Evolutionary conservation across 805 yeast genomes (phyloP).

Genomic region (Clavispora asparagi): DNA sequence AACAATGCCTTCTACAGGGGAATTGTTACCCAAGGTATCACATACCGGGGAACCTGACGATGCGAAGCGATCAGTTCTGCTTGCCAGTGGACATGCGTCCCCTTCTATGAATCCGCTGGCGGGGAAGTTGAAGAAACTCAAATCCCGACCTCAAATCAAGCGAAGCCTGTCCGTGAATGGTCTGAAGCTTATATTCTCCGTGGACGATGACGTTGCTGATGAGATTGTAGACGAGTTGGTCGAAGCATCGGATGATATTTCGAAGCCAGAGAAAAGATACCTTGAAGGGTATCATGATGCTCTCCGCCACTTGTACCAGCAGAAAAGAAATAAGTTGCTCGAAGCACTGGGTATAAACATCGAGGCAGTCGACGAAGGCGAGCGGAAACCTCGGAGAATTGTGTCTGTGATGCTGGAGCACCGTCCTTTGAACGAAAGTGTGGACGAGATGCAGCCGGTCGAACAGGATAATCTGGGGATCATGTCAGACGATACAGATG

Average conservation of each 20-base stretch:
- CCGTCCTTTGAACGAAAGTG: not conserved
- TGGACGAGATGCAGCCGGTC: not conserved
- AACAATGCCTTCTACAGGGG: not conserved
- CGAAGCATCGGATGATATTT: constrained; percentile 33
- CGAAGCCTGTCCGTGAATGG: constrained; percentile 17
- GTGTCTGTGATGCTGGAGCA: not conserved
- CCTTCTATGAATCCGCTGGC: constrained; percentile 8
- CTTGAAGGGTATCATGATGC: constrained; percentile 75
- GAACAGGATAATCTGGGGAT: constrained; percentile 3
- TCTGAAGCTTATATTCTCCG: constrained; percentile 53
- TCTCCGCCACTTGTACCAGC: constrained; percentile 35
- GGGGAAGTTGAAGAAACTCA: constrained; percentile 13
- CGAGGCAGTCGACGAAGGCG: not conserved
- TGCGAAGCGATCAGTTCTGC: not conserved
- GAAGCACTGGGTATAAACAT: constrained; percentile 1
- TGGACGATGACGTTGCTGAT: constrained; percentile 78
- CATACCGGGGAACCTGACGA: not conserved
- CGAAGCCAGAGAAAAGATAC: constrained; percentile 35
- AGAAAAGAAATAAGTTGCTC: constrained; percentile 11
- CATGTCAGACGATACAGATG: constrained; percentile 10
- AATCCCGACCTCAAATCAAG: constrained; percentile 30
- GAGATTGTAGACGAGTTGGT: constrained; percentile 48
- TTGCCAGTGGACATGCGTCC: constrained; percentile 2
- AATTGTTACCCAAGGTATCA: not conserved
- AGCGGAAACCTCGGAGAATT: not conserved